Evolutionary conservation across 2,329 filamentous ascomycete genomes (phyloP).

Genomic region (Paraphoma chrysanthemicola): DNA sequence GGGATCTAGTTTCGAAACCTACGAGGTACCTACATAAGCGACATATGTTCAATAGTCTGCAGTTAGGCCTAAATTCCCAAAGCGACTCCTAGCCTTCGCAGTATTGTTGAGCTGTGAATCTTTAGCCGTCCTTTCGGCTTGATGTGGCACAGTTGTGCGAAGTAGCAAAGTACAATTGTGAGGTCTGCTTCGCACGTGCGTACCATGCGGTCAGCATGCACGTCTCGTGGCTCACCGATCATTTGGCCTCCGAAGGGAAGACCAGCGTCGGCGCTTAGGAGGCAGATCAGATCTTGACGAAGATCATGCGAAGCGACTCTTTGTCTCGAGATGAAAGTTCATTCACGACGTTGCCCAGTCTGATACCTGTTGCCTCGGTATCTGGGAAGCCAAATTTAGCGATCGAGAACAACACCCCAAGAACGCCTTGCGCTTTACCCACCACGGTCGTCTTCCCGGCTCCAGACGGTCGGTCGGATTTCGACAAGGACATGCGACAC

Average conservation of each 20-base stretch:
- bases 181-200: slow-evolving; percentile 13
- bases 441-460: neutral
- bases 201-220: slow-evolving; percentile 16
- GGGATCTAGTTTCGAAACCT: slow-evolving; percentile 14
- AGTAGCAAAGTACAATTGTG: slow-evolving; percentile 1
- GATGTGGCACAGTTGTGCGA: neutral
- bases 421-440: slow-evolving; percentile 4
- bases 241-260: neutral
- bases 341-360: too few relatives aligned
- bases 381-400: neutral
- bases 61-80: neutral
- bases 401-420: neutral
- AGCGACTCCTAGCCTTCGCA: neutral
- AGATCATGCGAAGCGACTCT: neutral
- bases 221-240: slow-evolving; percentile 15
- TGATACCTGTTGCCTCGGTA: neutral
- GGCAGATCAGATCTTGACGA: slow-evolving; percentile 5
- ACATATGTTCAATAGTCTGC: neutral
- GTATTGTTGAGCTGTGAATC: slow-evolving; percentile 21
- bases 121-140: slow-evolving; percentile 16
- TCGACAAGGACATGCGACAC: neutral
- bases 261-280: neutral
- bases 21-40: slow-evolving; percentile 7
- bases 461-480: slow-evolving; percentile 8
- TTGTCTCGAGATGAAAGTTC: neutral